Base-by-base conservation (phyloP, 2,329 filamentous ascomycete genomes). In the Ascochyta pisi region DNA sequence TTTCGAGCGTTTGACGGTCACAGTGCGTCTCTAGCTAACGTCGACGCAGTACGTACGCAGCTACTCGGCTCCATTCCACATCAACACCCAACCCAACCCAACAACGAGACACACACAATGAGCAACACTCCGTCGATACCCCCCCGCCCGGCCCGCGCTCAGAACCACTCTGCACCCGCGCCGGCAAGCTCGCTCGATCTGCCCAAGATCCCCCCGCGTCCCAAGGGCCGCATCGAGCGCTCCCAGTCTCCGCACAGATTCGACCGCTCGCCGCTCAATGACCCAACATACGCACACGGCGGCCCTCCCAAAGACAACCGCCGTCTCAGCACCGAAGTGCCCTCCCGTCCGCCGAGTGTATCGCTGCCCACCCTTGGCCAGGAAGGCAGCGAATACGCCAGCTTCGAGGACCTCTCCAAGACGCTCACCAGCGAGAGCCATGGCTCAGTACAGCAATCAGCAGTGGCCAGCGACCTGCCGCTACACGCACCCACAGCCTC, bases 401-500 rank as follows among this genome's bases (percentile, higher is more conserved):
- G 85, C 68, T 79, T 86, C 64, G 78, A 83, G 15, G 72, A 75
- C 46, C 63, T 76, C 33, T 70, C 68, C 42, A 70, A 67, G 53
- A 72, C 72, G 3, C 66, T 70, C 59, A 65, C 69, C 4, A 62
- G 63, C 24, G 74, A 69, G 53, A 70, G 66, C 55, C 66, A 62
- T 33, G 63, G 57, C 31, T 83, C 84, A 5, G 86, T 89, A 9
- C 84, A 89, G 67, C 89, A 95, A 74, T 93, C 89, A 19, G 91
- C 88, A 65, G 82, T 96, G 52, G 89, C 86, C 63, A 86, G 89
- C 54, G 91, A 96, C 70, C 79, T 97, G 67, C 90, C 95, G 76
- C 85, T 98, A 55, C 87, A 96, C 77, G 92, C 93, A 55, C 94
- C 94, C 3, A 95, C 88, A 77, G 92, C 94, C 6, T 96, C 92